A percentile compares a stretch with the other conserved stretches of the same genome.
phyloP scores from a whole-genome alignment of 106 monocot species.

The Vanilla planifolia region DNA sequence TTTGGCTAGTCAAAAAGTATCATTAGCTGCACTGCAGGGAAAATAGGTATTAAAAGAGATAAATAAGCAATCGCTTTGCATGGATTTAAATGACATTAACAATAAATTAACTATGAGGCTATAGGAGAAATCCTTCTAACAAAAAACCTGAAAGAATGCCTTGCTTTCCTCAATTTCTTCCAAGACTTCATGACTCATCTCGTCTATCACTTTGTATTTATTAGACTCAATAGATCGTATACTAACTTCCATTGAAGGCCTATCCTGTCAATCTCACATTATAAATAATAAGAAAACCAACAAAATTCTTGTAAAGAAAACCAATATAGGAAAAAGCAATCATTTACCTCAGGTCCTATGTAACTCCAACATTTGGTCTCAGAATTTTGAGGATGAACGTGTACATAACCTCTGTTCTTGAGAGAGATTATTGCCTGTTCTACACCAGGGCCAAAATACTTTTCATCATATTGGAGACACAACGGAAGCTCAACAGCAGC shows the following conservation, averaged over 20 bases:
- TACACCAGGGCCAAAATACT: slow-evolving; percentile 62
- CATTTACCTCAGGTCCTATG: slow-evolving; percentile 73
- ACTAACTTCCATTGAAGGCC: slow-evolving; percentile 51
- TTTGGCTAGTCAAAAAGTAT: too few species aligned
- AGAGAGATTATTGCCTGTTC: slow-evolving; percentile 33
- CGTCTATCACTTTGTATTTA: slow-evolving; percentile 65
- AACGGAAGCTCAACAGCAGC: slow-evolving; percentile 87
- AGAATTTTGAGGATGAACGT: slow-evolving; percentile 22
- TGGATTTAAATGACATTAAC: too few species aligned
- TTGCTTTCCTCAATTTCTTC: slow-evolving; percentile 98
- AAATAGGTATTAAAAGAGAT: too few species aligned
- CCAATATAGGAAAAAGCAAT: not conserved
- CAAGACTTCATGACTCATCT: slow-evolving; percentile 36
- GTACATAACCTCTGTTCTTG: slow-evolving; percentile 53
- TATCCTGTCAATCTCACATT: slow-evolving; percentile 29
- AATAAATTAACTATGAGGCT: too few species aligned
- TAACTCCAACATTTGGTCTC: slow-evolving; percentile 58
- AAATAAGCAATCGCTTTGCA: too few species aligned
- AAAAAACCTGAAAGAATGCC: slow-evolving; percentile 81
- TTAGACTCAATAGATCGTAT: slow-evolving; percentile 74
- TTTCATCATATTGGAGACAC: slow-evolving; percentile 61
- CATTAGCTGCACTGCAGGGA: too few species aligned
- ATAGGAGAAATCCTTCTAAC: not conserved
- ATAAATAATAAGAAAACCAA: slow-evolving; percentile 5
- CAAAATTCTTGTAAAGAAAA: not conserved